Evolutionary conservation across 495 filamentous ascomycete species (phyloP).

Genomic region (Aspergillus nidulans): DNA sequence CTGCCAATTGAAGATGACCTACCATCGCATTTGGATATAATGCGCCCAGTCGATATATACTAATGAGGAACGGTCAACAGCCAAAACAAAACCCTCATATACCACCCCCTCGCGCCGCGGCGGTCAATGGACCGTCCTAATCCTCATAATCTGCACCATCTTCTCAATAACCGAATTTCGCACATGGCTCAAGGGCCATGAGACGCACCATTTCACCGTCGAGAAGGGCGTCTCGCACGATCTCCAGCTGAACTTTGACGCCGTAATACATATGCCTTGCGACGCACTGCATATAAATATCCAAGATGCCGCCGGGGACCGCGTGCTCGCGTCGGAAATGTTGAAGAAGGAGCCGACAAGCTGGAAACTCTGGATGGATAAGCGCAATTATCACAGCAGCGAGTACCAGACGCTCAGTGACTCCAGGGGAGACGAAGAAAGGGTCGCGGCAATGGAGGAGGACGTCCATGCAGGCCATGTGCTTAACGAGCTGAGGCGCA

Average conservation of each 20-base stretch:
- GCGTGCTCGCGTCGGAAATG: conserved; percentile 74
- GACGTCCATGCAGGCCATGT: conserved; percentile 52
- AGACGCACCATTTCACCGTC: conserved; percentile 85
- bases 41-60: background rate
- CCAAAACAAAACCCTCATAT: conserved; percentile 95
- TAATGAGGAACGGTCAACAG: conserved; percentile 37
- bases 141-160: conserved; percentile 64
- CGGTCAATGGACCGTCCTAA: conserved; percentile 86
- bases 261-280: conserved; percentile 89
- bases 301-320: conserved; percentile 90
- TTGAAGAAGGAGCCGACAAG: conserved; percentile 71
- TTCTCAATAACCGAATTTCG: conserved; percentile 73
- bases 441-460: conserved; percentile 43
- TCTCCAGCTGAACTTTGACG: conserved; percentile 92
- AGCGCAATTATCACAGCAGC: conserved; percentile 58
- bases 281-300: conserved; percentile 89
- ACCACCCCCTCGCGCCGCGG: conserved; percentile 74
- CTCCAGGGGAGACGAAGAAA: conserved; percentile 36
- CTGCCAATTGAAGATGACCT: background rate
- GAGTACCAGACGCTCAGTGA: conserved; percentile 49
- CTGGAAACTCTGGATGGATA: conserved; percentile 80
- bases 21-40: background rate
- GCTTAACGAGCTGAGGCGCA: conserved; percentile 39
- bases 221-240: conserved; percentile 86
- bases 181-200: conserved; percentile 78